Evolutionary conservation across 805 yeast genomes (phyloP), one percentile per base, ranked within the genome.

Genomic region (Pichia eremophila): DNA sequence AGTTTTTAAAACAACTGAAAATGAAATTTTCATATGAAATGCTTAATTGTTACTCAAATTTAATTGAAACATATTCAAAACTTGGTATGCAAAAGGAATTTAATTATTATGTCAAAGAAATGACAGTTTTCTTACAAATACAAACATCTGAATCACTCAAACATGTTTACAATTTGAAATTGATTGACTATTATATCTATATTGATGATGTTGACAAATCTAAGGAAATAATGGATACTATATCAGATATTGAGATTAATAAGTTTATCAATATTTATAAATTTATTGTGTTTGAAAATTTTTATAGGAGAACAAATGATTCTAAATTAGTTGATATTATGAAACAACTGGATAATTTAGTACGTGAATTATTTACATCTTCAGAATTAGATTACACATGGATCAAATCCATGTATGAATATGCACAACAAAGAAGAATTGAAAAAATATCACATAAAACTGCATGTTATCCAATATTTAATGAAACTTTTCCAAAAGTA

Each of bases 11-110:
- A 15, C 8, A 34, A 14, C 36, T 61, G 4, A 72, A 70, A 51
- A 63, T 74, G 63, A 60, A 59, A 27, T 59, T 76, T 3, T 59
- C 73, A 0, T 49, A 48, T 1, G 52, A 59, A 14, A 57, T 79
- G 34, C 56, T 69, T 12, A 55, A 60, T 5, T 54, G 75, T 3
- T 78, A 77, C 52, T 60, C 63, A 8, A 46, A 48, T 3, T 61
- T 78, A 27, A 62, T 79, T 22, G 59, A 66, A 4, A 55, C 67
- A 0, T 67, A 71, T 46, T 62, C 69, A 15, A 73, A 70, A 36
- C 57, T 78, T 37, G 89, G 90, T 0, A 57, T 80, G 3, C 65
- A 79, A 0, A 77, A 77, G 51, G 88, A 83, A 47, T 71, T 80
- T 42, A 71, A 73, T 3, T 79, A 70, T 57, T 83, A 73, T 60